Percentiles rank a stretch among this genome's conserved stretches.
phyloP scores from a whole-genome alignment of 306 rosid genomes.

The Lotus japonicus region DNA sequence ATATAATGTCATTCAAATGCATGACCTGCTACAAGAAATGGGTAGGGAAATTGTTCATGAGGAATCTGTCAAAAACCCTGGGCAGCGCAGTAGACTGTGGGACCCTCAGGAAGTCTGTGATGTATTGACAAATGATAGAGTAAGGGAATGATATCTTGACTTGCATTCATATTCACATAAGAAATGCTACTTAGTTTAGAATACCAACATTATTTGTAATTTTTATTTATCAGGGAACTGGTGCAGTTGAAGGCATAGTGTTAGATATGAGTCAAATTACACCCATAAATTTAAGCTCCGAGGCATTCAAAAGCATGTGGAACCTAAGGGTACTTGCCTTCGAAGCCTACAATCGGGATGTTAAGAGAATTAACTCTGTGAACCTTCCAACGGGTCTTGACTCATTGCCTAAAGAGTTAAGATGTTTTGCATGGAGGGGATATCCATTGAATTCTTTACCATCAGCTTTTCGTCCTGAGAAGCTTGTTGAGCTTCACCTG shows the following conservation, averaged over 20 bases:
- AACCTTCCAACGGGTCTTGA: background rate
- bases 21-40: constrained; percentile 17
- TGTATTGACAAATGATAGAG: background rate
- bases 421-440: background rate
- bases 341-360: no score
- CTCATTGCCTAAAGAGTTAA: background rate
- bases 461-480: background rate
- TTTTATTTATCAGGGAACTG: background rate
- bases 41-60: constrained; percentile 6
- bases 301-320: background rate
- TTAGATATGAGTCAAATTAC: background rate
- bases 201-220: background rate
- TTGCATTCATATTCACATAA: background rate
- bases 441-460: background rate
- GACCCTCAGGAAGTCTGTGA: background rate
- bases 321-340: background rate
- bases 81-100: background rate
- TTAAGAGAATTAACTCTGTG: background rate
- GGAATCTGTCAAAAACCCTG: background rate
- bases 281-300: background rate
- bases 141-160: background rate
- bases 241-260: background rate
- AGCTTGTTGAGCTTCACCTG: background rate
- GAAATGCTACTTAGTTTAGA: background rate
- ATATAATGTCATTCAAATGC: background rate